Conservation (phyloP, 2,329 filamentous ascomycete species). For the Fusarium napiforme region DNA sequence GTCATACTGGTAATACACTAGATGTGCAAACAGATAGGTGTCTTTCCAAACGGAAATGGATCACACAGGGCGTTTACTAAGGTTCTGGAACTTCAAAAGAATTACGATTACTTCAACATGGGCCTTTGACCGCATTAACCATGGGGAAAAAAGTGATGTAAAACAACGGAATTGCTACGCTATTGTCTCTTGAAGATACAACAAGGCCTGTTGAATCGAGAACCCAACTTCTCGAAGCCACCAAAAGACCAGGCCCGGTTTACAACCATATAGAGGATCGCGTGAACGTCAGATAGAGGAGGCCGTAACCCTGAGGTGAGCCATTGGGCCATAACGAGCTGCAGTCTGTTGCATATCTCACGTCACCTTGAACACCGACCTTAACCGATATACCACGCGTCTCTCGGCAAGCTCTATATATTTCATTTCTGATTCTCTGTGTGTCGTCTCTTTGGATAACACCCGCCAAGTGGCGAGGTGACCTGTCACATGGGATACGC, state of each 20-base stretch:
- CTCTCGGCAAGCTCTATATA: conserved; percentile 9
- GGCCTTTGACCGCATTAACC: background rate
- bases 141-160: background rate
- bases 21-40: conserved; percentile 37
- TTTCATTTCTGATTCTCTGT: background rate
- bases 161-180: background rate
- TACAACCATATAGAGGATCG: background rate
- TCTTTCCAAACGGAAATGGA: conserved; percentile 35
- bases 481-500: conserved; percentile 19
- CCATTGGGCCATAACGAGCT: background rate
- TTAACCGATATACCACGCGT: conserved; percentile 11
- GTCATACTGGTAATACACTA: conserved; percentile 35
- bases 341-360: background rate
- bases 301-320: background rate
- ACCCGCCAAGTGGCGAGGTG: conserved; percentile 27
- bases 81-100: conserved; percentile 31
- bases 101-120: conserved; percentile 12
- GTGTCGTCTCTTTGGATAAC: background rate
- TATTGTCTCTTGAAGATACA: background rate
- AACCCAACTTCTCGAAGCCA: background rate
- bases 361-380: background rate
- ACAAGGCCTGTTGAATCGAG: background rate
- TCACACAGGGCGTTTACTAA: conserved; percentile 39
- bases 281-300: background rate
- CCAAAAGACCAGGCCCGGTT: background rate